Evolutionary conservation across 768 basidiomycete species (phyloP).

Genomic region (Trametes gibbosa): DNA sequence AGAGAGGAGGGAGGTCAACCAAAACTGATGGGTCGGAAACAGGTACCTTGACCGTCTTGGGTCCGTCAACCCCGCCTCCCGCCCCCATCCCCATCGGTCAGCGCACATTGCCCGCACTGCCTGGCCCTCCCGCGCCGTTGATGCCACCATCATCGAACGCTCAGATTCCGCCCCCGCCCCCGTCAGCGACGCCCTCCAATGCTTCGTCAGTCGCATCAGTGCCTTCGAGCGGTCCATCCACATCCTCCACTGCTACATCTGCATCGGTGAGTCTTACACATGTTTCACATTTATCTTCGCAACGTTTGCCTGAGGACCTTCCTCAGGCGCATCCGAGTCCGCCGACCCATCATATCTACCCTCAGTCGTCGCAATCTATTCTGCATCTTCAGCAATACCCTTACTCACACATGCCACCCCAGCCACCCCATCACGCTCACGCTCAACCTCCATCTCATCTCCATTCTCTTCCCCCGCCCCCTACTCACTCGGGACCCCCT

Average conservation of each 20-base stretch:
- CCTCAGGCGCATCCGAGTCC: conserved; percentile 2
- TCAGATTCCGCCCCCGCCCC: not conserved
- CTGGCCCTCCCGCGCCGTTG: conserved; percentile 3
- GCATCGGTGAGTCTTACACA: conserved; percentile 3
- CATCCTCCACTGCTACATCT: conserved; percentile 10
- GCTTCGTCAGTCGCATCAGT: conserved; percentile 2
- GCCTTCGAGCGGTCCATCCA: conserved; percentile 8
- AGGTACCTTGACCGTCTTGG: conserved; percentile 7
- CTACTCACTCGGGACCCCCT: not conserved
- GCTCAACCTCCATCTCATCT: not conserved
- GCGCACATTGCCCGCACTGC: conserved; percentile 1
- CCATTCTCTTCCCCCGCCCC: not conserved
- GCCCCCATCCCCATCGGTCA: conserved; percentile 3
- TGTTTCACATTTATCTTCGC: not conserved
- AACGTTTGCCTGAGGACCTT: conserved; percentile 3
- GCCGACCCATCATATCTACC: not conserved
- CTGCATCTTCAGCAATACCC: not conserved
- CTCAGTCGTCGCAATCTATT: not conserved
- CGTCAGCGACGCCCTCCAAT: conserved; percentile 10
- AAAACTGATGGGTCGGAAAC: conserved; percentile 30
- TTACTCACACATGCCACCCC: conserved; percentile 2
- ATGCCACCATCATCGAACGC: conserved; percentile 2
- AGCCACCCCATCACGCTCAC: conserved; percentile 1
- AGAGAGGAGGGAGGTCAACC: conserved; percentile 59
- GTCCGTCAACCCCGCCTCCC: conserved; percentile 1